Evolutionary conservation across 2,329 filamentous ascomycete species (phyloP).

Genomic region (Pseudocercospora crystallina): DNA sequence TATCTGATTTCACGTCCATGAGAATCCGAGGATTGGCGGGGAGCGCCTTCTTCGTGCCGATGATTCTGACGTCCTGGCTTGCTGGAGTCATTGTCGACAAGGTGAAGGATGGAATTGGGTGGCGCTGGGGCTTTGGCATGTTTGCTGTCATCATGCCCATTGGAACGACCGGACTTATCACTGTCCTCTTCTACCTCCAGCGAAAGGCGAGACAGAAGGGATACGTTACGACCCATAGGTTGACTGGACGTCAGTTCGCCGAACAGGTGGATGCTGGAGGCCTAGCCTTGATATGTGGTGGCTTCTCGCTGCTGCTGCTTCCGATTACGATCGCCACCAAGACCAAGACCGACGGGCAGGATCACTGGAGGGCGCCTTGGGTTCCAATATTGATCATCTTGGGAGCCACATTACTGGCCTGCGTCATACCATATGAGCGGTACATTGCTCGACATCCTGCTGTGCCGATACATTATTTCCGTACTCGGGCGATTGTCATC

Average conservation of each 20-base stretch:
- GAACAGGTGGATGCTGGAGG: slow-evolving; percentile 39
- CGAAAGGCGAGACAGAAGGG: slow-evolving; percentile 34
- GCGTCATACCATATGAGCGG: slow-evolving; percentile 51
- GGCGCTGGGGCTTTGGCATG: slow-evolving; percentile 49
- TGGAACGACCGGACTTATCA: slow-evolving; percentile 38
- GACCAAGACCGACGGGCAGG: slow-evolving; percentile 29
- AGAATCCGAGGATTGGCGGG: slow-evolving; percentile 43
- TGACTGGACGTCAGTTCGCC: slow-evolving; percentile 37
- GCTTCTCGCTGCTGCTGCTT: slow-evolving; percentile 50
- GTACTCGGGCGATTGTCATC: slow-evolving; percentile 44
- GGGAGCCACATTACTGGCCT: slow-evolving; percentile 43
- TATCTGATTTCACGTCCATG: slow-evolving; percentile 44
- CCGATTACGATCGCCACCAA: slow-evolving; percentile 49
- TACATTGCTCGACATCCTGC: slow-evolving; percentile 46
- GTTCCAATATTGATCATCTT: slow-evolving; percentile 47
- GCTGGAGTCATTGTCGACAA: slow-evolving; percentile 44
- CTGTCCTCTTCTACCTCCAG: slow-evolving; percentile 41
- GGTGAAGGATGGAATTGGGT: slow-evolving; percentile 43
- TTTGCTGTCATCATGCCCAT: slow-evolving; percentile 45
- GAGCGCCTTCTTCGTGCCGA: slow-evolving; percentile 41
- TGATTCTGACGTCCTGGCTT: slow-evolving; percentile 43
- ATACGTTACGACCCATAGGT: slow-evolving; percentile 28
- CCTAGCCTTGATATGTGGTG: slow-evolving; percentile 48
- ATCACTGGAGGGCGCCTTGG: slow-evolving; percentile 47
- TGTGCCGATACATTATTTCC: slow-evolving; percentile 49